Percentiles rank a stretch among this genome's conserved stretches.
These are phyloP conservation scores for Ganoderma meredithae DNA, from an alignment of 1,284 basidiomycete species.

Conservation along the genomic window DNA sequence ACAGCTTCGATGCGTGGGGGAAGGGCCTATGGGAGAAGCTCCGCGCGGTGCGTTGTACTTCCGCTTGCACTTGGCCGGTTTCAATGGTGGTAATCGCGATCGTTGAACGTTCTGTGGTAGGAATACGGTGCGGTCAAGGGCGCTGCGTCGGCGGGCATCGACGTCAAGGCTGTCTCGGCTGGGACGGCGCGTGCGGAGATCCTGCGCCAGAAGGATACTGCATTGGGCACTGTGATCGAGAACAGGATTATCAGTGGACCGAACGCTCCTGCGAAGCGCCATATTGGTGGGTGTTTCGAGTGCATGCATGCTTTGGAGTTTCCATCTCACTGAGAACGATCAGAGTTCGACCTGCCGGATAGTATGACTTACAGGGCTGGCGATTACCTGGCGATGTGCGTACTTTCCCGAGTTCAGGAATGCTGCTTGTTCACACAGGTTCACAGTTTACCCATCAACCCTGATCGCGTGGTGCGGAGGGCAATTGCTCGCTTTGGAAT, in stretches of 20 bases:
- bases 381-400: slow-evolving; percentile 56
- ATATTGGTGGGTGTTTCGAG: slow-evolving; percentile 39
- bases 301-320: background rate
- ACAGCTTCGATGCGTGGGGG: slow-evolving; percentile 55
- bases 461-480: slow-evolving; percentile 47
- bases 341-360: slow-evolving; percentile 50
- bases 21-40: slow-evolving; percentile 51
- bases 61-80: background rate
- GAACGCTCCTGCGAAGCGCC: slow-evolving; percentile 50
- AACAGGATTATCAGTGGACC: slow-evolving; percentile 52
- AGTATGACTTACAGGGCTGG: slow-evolving; percentile 48
- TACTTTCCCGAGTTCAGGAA: background rate
- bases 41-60: slow-evolving; percentile 39
- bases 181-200: slow-evolving; percentile 46
- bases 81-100: background rate
- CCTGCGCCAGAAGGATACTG: slow-evolving; percentile 50
- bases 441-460: slow-evolving; percentile 51
- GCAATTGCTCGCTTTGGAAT: slow-evolving; percentile 50
- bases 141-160: slow-evolving; percentile 24
- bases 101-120: slow-evolving; percentile 28
- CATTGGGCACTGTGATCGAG: slow-evolving; percentile 49
- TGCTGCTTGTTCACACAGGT: background rate
- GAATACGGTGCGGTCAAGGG: slow-evolving; percentile 39
- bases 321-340: background rate
- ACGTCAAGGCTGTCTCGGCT: slow-evolving; percentile 45